These are phyloP conservation scores for Dipsacomyces acuminosporus DNA, from an alignment of 371 early-diverging fungal genomes.

Conservation along the genomic window DNA sequence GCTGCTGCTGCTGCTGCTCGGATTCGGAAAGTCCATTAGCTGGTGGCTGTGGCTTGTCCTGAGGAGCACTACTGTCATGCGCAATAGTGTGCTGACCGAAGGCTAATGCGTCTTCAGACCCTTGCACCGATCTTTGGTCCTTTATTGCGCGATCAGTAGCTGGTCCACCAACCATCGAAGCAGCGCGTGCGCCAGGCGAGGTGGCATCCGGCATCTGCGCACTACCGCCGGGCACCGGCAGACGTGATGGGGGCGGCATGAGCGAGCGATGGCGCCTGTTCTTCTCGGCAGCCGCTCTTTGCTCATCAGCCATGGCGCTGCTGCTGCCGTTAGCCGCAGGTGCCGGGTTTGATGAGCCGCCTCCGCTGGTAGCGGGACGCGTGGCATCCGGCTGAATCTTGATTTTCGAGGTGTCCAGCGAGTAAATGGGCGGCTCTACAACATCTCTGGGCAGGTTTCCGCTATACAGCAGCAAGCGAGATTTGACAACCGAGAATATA, in stretches of 20 bases:
- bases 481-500: constrained; percentile 59
- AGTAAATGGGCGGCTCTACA: constrained; percentile 54
- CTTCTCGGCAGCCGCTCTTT: constrained; percentile 11
- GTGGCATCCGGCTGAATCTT: constrained; percentile 58
- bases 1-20: too few species aligned
- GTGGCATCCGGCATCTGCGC: constrained; percentile 1
- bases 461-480: constrained; percentile 61
- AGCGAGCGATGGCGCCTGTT: constrained; percentile 28
- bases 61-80: too few species aligned
- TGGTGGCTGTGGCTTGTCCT: too few species aligned
- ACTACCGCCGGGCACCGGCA: constrained; percentile 2
- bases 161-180: constrained; percentile 32
- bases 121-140: neutral
- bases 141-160: constrained; percentile 6
- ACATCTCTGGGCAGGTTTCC: constrained; percentile 54
- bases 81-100: too few species aligned
- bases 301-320: constrained; percentile 26
- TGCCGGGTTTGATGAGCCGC: constrained; percentile 10
- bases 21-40: too few species aligned
- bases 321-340: constrained; percentile 7
- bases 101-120: too few species aligned
- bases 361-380: constrained; percentile 20
- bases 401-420: constrained; percentile 71
- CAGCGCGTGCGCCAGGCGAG: constrained; percentile 9
- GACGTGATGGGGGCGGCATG: constrained; percentile 21